Evolutionary conservation across 805 yeast species (phyloP), one percentile per base, ranked within the genome.

Genomic region (Nakazawaea ernobii): DNA sequence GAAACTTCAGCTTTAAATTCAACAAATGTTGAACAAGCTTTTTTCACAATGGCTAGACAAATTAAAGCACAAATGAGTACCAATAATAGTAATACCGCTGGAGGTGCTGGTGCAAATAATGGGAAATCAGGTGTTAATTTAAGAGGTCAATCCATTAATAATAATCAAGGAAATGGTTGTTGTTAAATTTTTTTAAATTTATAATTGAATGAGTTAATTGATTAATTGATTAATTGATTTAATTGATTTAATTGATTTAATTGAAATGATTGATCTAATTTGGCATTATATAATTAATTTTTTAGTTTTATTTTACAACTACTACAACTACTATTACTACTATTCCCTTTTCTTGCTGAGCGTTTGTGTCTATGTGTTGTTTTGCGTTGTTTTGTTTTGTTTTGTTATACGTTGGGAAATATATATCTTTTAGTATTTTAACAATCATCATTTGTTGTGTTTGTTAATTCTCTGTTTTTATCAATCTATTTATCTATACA

Each of bases 31-130:
- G 99, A 94, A 68, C 97, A 94, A 69, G 98, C 98, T 10, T 94
- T 94, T 73, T 82, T 88, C 75, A 90, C 97, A 56, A 94, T 94
- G 99, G 96, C 98, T 9, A 86, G 96, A 68, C 97, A 94, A 68
- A 94, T 94, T 65, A 94, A 94, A 75, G 94, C 95, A 55, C 90
- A 90, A 63, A 89, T 94, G 88, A 84, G 92, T 37, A 83, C 73
- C 55, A 67, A 70, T 57, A 59, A 57, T 35, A 50, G 37, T 32
- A 53, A 59, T 29, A 59, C 56, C 29, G 49, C 58, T 46, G 83
- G 91, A 38, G 82, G 73, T 55, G 15, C n/a, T 40, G 32, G 32
- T 35, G 56, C 63, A 41, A 63, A 63, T 30, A 61, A 70, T n/a
- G 42, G 33, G 54, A 84, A 82, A 66, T 77, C 82, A 41, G 75